Evolutionary conservation across 176 grass and related monocot species (phyloP).

Genomic region (Musa troglodytarum): DNA sequence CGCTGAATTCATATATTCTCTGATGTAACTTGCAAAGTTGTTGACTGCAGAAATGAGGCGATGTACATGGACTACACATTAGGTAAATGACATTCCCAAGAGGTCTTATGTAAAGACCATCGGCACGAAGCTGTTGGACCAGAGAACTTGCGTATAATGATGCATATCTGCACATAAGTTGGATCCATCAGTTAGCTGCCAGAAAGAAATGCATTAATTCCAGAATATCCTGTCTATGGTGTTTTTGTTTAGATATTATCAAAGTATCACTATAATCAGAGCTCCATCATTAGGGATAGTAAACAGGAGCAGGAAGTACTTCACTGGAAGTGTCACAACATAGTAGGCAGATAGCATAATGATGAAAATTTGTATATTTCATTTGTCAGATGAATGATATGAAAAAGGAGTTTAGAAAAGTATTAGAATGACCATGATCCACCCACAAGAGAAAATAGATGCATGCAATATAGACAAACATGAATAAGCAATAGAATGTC

Average conservation of each 20-base stretch:
- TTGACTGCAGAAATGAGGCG: constrained; percentile 42
- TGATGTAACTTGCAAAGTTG: constrained; percentile 56
- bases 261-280: neutral
- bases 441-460: no score
- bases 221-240: neutral
- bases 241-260: neutral
- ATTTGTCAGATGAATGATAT: no score
- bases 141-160: constrained; percentile 57
- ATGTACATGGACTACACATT: constrained; percentile 83
- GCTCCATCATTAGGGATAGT: neutral
- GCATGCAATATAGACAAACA: no score
- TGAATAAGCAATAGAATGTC: no score
- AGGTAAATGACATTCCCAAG: constrained; percentile 92
- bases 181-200: constrained; percentile 12
- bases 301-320: neutral
- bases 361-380: no score
- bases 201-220: constrained; percentile 4
- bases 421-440: no score
- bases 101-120: constrained; percentile 65
- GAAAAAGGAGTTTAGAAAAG: no score
- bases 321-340: no score
- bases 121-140: constrained; percentile 61
- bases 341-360: no score
- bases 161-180: constrained; percentile 44
- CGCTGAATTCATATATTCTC: constrained; percentile 34